Conservation (phyloP, 73 alveolate species). For the Paramecium pentaurelia region DNA sequence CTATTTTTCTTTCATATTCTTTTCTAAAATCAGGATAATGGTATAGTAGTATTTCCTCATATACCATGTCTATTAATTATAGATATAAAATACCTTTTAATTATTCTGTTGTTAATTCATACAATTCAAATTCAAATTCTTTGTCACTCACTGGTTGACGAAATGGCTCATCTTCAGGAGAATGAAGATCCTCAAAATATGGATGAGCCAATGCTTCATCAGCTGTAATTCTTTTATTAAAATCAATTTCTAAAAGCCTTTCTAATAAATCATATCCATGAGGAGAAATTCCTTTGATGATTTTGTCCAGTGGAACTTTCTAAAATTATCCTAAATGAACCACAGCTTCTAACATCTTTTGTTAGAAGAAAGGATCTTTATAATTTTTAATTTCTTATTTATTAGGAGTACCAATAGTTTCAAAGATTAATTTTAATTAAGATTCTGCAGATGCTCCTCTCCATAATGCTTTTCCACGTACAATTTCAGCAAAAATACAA, state of each 20-base stretch:
- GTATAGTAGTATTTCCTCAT: conserved; percentile 72
- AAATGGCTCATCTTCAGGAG: conserved; percentile 77
- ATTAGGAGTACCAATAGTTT: conserved; percentile 64
- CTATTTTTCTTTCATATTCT: conserved; percentile 65
- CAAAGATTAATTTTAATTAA: conserved; percentile 52
- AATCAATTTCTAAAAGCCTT: conserved; percentile 70
- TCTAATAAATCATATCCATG: conserved; percentile 75
- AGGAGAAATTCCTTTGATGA: conserved; percentile 68
- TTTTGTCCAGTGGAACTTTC: conserved; percentile 61
- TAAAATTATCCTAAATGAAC: conserved; percentile 28
- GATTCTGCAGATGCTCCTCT: conserved; percentile 64
- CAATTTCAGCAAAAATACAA: conserved; percentile 66
- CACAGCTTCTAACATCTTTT: conserved; percentile 41
- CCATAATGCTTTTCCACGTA: conserved; percentile 57
- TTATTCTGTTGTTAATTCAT: conserved; percentile 54
- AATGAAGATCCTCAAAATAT: conserved; percentile 77
- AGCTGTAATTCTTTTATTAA: conserved; percentile 66
- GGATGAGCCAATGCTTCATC: conserved; percentile 77
- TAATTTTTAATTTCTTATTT: conserved; percentile 13
- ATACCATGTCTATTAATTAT: conserved; percentile 49
- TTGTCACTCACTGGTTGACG: conserved; percentile 56
- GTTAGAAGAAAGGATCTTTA: background rate
- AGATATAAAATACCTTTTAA: conserved; percentile 31
- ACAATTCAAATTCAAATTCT: conserved; percentile 67
- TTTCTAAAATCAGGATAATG: conserved; percentile 62